Evolutionary conservation across 805 yeast genomes (phyloP).

Genomic region (Yamadazyma kitorensis): DNA sequence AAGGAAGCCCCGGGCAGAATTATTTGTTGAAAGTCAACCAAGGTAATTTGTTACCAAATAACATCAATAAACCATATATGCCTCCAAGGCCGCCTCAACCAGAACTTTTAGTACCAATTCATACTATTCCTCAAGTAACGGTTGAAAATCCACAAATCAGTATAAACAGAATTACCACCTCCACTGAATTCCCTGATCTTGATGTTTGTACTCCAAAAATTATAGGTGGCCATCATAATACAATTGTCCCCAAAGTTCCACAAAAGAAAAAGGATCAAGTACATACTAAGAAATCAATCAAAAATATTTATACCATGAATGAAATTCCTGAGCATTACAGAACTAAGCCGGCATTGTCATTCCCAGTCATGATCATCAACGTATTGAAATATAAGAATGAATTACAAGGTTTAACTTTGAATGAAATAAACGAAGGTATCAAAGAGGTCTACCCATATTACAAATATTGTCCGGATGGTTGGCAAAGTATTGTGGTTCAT

Average conservation of each 20-base stretch:
- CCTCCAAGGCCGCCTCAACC: conserved; percentile 36
- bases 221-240: conserved; percentile 22
- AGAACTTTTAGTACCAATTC: conserved; percentile 15
- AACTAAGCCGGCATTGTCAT: conserved; percentile 78
- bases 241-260: conserved; percentile 32
- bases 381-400: conserved; percentile 69
- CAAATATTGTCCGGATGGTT: conserved; percentile 91
- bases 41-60: conserved; percentile 10
- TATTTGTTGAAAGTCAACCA: conserved; percentile 17
- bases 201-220: conserved; percentile 34
- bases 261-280: conserved; percentile 21
- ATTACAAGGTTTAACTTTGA: conserved; percentile 60
- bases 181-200: conserved; percentile 2
- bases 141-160: conserved; percentile 1
- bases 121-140: conserved; percentile 7
- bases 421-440: conserved; percentile 81
- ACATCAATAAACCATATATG: conserved; percentile 5
- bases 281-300: conserved; percentile 46
- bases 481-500: conserved; percentile 95
- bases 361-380: conserved; percentile 75
- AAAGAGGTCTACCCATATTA: conserved; percentile 89
- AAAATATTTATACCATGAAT: conserved; percentile 68
- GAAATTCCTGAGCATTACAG: conserved; percentile 89
- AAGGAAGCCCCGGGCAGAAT: conserved; percentile 14
- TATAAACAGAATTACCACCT: conserved; percentile 9